These are phyloP conservation scores for Pseudogymnoascus sp. DNA, from an alignment of 2,329 filamentous ascomycete species.

Conservation along the genomic window DNA sequence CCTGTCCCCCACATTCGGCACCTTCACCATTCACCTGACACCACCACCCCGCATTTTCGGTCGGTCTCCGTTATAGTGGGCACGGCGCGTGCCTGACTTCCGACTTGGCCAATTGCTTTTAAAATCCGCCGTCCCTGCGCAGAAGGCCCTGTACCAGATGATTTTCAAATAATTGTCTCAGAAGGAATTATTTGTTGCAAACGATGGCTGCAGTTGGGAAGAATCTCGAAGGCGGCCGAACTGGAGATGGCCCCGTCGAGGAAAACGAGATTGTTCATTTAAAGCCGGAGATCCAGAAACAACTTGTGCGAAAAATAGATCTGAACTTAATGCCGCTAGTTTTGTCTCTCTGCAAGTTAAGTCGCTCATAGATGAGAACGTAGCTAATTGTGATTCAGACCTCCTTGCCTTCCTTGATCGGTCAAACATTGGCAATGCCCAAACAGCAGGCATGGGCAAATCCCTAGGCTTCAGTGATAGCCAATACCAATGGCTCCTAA, in stretches of 20 bases:
- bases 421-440: slow-evolving; percentile 45
- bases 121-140: neutral
- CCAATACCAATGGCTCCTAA: slow-evolving; percentile 33
- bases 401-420: slow-evolving; percentile 40
- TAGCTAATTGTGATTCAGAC: slow-evolving; percentile 25
- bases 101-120: neutral
- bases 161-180: neutral
- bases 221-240: neutral
- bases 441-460: slow-evolving; percentile 43
- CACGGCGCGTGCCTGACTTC: neutral
- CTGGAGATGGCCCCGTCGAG: neutral
- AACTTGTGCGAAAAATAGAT: slow-evolving; percentile 50
- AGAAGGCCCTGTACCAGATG: neutral
- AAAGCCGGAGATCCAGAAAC: slow-evolving; percentile 31
- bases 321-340: slow-evolving; percentile 39
- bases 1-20: neutral
- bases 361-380: neutral
- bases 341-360: slow-evolving; percentile 17
- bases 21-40: neutral
- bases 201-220: neutral
- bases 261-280: neutral
- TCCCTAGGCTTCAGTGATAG: slow-evolving; percentile 38
- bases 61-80: neutral
- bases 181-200: neutral
- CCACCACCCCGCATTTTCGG: slow-evolving; percentile 1